Base-by-base conservation (phyloP, 1,139 yeast genomes). In the Lodderomyces pseudojiufengensis region DNA sequence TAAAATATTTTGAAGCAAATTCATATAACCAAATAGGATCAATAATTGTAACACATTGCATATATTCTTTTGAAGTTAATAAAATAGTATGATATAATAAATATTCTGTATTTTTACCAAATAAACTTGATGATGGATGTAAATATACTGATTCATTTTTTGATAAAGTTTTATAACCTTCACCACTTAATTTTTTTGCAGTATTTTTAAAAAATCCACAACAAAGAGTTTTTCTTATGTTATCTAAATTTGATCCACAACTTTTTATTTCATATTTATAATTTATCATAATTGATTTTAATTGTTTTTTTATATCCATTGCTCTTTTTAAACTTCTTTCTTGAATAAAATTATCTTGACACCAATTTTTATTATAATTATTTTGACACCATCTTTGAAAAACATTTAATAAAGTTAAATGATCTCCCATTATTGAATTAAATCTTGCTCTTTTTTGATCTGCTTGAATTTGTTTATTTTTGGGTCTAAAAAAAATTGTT, bases 111-210 rank as follows among this genome's bases (percentile, higher is more conserved):
- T 71, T 74, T 48, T 82, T 83, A 16, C 82, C 84, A 53, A 77
- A 84, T 24, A 92, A 57, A 1, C 94, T 71, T 31, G 95, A 84
- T 2, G 95, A 84, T 1, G 98, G 98, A 56, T 94, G 98, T 49
- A 94, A 69, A 41, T 73, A 78, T 7, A 90, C 97, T 1, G 84
- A 78, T 0, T 95, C 84, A 25, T 76, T 74, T 45, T 86, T 95
- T 5, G 77, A 72, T 11, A 92, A 59, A 0, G 97, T 90, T 49
- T 78, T 78, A 59, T 82, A 92, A 2, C 86, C 64, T 36, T 83
- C 86, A 30, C 59, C 61, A 1, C 84, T 75, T 47, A 86, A 88
- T 48, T 85, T 62, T 51, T 84, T 80, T 3, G 97, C 94, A 13
- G 88, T 73, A 54, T 88, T 84, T 48, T 84, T 79, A 70, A 92